A percentile compares a stretch with the other conserved stretches of the same genome.
Evolutionary conservation across 371 early-diverging fungal species (phyloP).

Genomic region (Cokeromyces recurvatus): DNA sequence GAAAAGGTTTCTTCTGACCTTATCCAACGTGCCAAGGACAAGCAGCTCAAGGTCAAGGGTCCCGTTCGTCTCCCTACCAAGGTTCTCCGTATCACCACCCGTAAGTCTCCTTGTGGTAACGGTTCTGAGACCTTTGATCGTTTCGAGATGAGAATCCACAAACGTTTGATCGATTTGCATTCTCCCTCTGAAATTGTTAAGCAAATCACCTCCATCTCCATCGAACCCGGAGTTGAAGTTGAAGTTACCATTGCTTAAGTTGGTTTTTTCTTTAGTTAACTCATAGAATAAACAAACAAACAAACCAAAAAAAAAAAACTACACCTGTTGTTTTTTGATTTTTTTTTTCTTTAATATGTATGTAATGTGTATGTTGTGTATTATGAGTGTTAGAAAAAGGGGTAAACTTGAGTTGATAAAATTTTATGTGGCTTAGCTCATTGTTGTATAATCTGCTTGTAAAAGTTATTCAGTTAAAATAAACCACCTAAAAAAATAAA

Average conservation of each 20-base stretch:
- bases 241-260: conserved; percentile 96
- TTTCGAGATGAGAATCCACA: conserved; percentile 98
- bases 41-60: conserved; percentile 95
- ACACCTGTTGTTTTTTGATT: no score
- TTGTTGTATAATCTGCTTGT: no score
- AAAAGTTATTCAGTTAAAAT: no score
- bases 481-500: no score
- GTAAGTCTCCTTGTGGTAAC: conserved; percentile 99
- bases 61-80: conserved; percentile 99
- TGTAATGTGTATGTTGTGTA: no score
- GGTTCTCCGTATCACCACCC: conserved; percentile 96
- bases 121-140: conserved; percentile 99
- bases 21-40: conserved; percentile 96
- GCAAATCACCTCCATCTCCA: conserved; percentile 99
- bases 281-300: no score
- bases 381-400: no score
- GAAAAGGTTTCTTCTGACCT: conserved; percentile 98
- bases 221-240: conserved; percentile 99
- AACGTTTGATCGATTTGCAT: conserved; percentile 98
- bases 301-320: no score
- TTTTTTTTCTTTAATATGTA: no score
- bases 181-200: conserved; percentile 98
- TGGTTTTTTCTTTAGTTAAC: no score
- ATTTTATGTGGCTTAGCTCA: no score
- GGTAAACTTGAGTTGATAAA: no score